These are phyloP conservation scores for Ceratocystis cubensis DNA, from an alignment of 2,329 filamentous ascomycete genomes.

Conservation along the genomic window DNA sequence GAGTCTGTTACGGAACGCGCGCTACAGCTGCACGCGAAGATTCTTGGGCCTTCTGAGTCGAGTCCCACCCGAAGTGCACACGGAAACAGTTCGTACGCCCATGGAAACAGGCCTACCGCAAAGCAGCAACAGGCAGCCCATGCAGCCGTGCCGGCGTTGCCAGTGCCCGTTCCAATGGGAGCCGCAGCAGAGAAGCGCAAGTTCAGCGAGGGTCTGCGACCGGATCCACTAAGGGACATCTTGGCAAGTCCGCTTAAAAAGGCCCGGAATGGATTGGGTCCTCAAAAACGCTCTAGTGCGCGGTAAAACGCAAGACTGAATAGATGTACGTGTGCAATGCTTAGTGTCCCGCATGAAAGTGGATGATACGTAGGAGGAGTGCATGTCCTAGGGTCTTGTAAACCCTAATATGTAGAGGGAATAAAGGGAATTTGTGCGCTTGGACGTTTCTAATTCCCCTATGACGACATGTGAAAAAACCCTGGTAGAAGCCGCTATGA, in stretches of 20 bases:
- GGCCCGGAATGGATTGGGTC: not conserved
- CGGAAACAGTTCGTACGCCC: not conserved
- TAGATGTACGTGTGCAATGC: not conserved
- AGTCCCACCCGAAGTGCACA: not conserved
- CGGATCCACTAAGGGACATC: constrained; percentile 26
- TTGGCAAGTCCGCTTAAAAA: constrained; percentile 16
- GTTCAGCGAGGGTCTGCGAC: constrained; percentile 22
- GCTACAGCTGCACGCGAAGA: constrained; percentile 14
- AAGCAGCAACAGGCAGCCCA: no score
- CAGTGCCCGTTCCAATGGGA: constrained; percentile 10
- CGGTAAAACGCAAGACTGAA: not conserved
- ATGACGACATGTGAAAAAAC: constrained; percentile 4
- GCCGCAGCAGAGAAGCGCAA: constrained; percentile 21
- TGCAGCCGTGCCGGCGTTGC: not conserved
- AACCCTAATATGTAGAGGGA: not conserved
- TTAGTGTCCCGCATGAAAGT: not conserved
- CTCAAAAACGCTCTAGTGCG: constrained; percentile 5
- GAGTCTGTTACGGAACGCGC: constrained; percentile 9
- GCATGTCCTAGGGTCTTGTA: not conserved
- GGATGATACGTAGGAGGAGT: not conserved
- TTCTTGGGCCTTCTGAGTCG: not conserved
- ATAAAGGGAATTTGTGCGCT: not conserved
- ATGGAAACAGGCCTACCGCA: no score
- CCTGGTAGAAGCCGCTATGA: not conserved
- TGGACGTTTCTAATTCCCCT: not conserved